These are phyloP conservation scores for Epichloe gansuensis DNA, from an alignment of 2,329 filamentous ascomycete species.

Conservation along the genomic window DNA sequence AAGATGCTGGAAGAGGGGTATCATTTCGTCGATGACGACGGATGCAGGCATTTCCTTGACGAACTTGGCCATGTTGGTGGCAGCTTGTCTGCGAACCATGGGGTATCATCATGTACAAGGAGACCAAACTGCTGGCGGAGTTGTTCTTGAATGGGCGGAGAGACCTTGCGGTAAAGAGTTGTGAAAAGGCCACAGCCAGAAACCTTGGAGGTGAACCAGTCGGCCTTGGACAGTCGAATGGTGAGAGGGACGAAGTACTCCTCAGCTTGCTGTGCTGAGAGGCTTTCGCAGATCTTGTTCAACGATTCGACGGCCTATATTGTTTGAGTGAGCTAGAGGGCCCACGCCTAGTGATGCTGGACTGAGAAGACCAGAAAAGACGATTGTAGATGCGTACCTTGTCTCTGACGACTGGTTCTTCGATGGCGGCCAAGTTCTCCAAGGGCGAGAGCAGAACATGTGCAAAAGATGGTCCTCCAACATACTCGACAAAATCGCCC, in stretches of 20 bases:
- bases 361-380: not conserved
- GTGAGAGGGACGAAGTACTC: slow-evolving; percentile 95
- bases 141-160: slow-evolving; percentile 75
- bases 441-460: slow-evolving; percentile 94
- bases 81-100: slow-evolving; percentile 95
- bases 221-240: slow-evolving; percentile 91
- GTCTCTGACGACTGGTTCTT: slow-evolving; percentile 93
- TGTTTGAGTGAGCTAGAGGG: slow-evolving; percentile 3
- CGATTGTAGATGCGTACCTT: slow-evolving; percentile 51
- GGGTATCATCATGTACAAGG: slow-evolving; percentile 95
- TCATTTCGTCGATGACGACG: slow-evolving; percentile 96
- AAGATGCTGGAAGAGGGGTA: slow-evolving; percentile 94
- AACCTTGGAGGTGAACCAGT: slow-evolving; percentile 99
- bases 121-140: slow-evolving; percentile 85
- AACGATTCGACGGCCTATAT: slow-evolving; percentile 88
- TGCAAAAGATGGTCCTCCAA: slow-evolving; percentile 84
- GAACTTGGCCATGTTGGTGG: slow-evolving; percentile 93
- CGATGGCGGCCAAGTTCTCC: slow-evolving; percentile 96
- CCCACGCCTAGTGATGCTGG: no score
- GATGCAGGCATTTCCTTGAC: slow-evolving; percentile 90
- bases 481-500: slow-evolving; percentile 93
- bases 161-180: slow-evolving; percentile 83
- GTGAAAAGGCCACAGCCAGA: slow-evolving; percentile 94
- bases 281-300: slow-evolving; percentile 95
- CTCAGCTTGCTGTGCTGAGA: slow-evolving; percentile 87